A percentile compares a stretch with the other conserved stretches of the same genome.
These are phyloP conservation scores for Aspergillus sp. DNA, from an alignment of 2,329 filamentous ascomycete genomes.

Conservation along the genomic window DNA sequence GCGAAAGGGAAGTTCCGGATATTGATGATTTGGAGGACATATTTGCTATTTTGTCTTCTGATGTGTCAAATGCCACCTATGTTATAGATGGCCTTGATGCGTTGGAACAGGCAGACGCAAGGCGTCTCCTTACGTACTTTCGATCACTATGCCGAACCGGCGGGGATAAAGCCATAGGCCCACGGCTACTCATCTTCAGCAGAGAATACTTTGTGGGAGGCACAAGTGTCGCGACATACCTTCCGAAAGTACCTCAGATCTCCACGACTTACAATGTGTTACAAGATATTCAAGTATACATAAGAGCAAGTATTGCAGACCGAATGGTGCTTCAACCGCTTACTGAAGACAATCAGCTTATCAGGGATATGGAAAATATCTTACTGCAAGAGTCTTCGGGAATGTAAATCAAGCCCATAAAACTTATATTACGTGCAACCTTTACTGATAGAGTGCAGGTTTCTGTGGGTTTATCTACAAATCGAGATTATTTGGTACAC, in stretches of 20 bases:
- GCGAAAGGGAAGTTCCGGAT: conserved; percentile 17
- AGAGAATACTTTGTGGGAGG: conserved; percentile 26
- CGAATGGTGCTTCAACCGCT: conserved; percentile 20
- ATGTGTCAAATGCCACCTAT: conserved; percentile 17
- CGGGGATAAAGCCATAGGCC: not conserved
- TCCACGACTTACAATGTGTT: conserved; percentile 22
- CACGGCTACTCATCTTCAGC: conserved; percentile 21
- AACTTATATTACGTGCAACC: no score
- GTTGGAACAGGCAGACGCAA: conserved; percentile 12
- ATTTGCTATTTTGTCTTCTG: conserved; percentile 13
- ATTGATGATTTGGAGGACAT: conserved; percentile 21
- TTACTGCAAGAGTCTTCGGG: no score
- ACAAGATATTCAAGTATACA: conserved; percentile 23
- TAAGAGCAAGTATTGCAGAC: conserved; percentile 21
- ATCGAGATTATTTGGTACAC: no score
- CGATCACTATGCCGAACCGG: not conserved
- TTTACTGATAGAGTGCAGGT: no score
- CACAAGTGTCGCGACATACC: conserved; percentile 17
- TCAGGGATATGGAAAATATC: no score
- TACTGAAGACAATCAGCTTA: conserved; percentile 14
- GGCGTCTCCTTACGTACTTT: conserved; percentile 7
- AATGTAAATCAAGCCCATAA: no score
- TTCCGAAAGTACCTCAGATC: conserved; percentile 22
- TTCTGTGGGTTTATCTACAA: no score
- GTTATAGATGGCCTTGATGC: conserved; percentile 25